Base-by-base conservation (phyloP, 1,284 basidiomycete genomes). In the Peniophora sp. region DNA sequence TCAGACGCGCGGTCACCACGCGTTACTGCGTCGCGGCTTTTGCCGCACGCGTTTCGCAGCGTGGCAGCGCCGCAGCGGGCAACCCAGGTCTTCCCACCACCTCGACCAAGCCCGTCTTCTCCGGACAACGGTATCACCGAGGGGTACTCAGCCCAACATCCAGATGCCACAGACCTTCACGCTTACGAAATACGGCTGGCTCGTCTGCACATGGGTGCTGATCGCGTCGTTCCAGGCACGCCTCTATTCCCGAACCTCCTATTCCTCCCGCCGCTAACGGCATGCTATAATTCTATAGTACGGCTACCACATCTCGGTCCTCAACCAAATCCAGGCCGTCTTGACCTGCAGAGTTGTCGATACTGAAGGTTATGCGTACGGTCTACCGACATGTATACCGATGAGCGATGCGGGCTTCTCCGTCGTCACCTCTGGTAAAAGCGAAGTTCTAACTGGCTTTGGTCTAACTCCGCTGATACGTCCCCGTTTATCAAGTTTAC, bases 321-420 rank as follows among this genome's bases (percentile, higher is more conserved):
- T 95, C 53, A 95, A 95, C 64, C 91, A 92, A 65, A 85, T 94
- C 41, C 85, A 90, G 62, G 79, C 76, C 5, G 83, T 86, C 41
- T 66, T 94, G 52, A 90, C 85, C 8, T 95, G 92, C 57, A 69
- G 59, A 3, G 41, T 48, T 23, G 44, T 61, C 10, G 51, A 47
- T 35, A 53, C 38, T 24, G 38, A 39, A 3, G 38, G 54, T 10
- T 54, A 48, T 1, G 54, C 58, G 54, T 61, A 67, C 55, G 67
- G 69, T n/a, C 63, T 82, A 3, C 73, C 80, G 2, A 74, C 75
- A 25, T 95, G 92, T 64, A 82, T 94, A 38, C 78, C 80, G 14
- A 89, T 95, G 82, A 77, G 80, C 35, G 79, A 88, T 52, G 72
- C 78, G 24, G 74, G 75, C 0, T 96, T 95, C 69, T 88, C 88